Conservation (phyloP, 2,329 filamentous ascomycete species). For the Colletotrichum sidae region DNA sequence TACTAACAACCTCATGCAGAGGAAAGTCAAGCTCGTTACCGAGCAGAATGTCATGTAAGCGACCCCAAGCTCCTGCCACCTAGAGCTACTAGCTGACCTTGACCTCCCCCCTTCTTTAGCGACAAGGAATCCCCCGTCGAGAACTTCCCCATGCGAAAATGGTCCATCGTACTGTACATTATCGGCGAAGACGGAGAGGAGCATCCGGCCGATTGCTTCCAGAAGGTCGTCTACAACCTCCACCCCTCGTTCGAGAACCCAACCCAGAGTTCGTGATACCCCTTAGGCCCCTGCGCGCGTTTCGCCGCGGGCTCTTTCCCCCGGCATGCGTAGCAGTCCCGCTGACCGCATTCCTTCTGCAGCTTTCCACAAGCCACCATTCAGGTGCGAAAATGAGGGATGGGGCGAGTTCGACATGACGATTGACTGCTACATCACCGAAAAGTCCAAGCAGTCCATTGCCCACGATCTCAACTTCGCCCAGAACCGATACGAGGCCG, state of each 20-base stretch:
- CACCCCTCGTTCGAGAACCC: conserved; percentile 94
- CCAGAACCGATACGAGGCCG: conserved; percentile 82
- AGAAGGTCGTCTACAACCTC: conserved; percentile 91
- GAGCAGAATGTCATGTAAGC: conserved; percentile 87
- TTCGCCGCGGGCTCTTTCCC: conserved; percentile 2
- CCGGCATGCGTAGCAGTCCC: not conserved
- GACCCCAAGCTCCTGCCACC: conserved; percentile 10
- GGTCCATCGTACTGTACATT: conserved; percentile 88
- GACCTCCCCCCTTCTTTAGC: conserved; percentile 53
- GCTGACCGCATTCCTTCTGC: conserved; percentile 32
- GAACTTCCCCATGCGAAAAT: conserved; percentile 91
- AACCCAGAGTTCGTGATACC: conserved; percentile 77
- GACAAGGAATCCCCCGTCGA: conserved; percentile 84
- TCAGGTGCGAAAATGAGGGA: conserved; percentile 90
- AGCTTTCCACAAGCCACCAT: conserved; percentile 88
- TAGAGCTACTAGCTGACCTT: conserved; percentile 37
- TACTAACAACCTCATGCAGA: conserved; percentile 65
- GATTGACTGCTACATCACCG: conserved; percentile 83
- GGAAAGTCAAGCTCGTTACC: conserved; percentile 92
- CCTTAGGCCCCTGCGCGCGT: not conserved
- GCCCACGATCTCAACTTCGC: conserved; percentile 94
- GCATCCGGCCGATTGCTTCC: conserved; percentile 85
- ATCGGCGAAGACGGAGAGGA: conserved; percentile 89
- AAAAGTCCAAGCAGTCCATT: conserved; percentile 87
- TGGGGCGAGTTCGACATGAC: conserved; percentile 99